Conservation (phyloP, 768 basidiomycete genomes). For the Scleroderma bovista region DNA sequence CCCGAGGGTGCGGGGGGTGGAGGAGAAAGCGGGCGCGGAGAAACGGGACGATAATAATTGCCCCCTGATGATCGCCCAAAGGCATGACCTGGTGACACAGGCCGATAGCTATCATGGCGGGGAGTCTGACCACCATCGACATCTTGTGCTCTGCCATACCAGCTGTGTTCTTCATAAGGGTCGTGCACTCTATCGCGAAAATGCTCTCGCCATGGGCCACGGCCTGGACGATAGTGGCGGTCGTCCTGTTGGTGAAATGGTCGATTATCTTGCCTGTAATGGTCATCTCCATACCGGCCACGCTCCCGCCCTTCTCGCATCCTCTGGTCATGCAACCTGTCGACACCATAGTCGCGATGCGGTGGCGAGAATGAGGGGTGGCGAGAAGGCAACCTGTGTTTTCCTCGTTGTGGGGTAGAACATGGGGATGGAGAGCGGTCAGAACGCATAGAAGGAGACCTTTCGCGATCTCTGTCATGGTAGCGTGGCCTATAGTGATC, state of each 20-base stretch:
- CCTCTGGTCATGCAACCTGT: slow-evolving; percentile 31
- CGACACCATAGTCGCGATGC: slow-evolving; percentile 30
- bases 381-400: slow-evolving; percentile 31
- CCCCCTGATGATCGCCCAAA: slow-evolving; percentile 11
- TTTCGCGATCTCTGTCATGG: slow-evolving; percentile 17
- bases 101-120: slow-evolving; percentile 15
- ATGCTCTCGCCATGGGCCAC: slow-evolving; percentile 1
- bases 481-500: slow-evolving; percentile 11
- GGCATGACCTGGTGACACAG: slow-evolving; percentile 18
- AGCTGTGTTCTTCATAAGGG: slow-evolving; percentile 7
- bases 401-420: slow-evolving; percentile 27
- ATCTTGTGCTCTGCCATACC: slow-evolving; percentile 5
- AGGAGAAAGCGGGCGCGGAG: slow-evolving; percentile 9
- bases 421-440: slow-evolving; percentile 34
- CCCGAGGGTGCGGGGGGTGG: slow-evolving; percentile 1
- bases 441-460: slow-evolving; percentile 28
- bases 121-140: neutral
- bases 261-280: slow-evolving; percentile 5
- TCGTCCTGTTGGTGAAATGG: slow-evolving; percentile 3
- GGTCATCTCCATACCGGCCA: slow-evolving; percentile 15
- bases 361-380: slow-evolving; percentile 40
- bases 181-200: slow-evolving; percentile 11
- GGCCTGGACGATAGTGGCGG: slow-evolving; percentile 9
- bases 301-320: slow-evolving; percentile 34
- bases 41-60: slow-evolving; percentile 13